Conservation (phyloP, 108 stramenopile genomes). For the Licmophora abbreviata region DNA sequence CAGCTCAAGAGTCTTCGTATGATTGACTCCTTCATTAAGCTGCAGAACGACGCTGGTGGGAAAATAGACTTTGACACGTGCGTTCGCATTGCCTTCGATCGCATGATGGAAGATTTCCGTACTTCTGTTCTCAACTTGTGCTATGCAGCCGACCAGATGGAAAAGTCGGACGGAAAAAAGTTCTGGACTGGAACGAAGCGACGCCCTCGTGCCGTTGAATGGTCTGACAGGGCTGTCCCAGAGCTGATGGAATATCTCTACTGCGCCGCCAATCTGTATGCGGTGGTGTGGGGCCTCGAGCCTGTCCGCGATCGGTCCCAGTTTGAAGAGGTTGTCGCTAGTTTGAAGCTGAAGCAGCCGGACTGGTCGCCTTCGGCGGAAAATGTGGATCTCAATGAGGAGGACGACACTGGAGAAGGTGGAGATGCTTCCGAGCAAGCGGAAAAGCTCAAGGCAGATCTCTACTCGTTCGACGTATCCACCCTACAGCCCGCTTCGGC, state of each 20-base stretch:
- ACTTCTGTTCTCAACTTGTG: constrained; percentile 33
- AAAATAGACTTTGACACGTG: constrained; percentile 35
- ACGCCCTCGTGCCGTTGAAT: constrained; percentile 58
- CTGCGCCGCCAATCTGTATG: constrained; percentile 64
- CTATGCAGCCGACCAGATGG: constrained; percentile 36
- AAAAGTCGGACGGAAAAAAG: constrained; percentile 33
- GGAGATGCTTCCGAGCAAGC: constrained; percentile 60
- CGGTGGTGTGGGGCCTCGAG: constrained; percentile 34
- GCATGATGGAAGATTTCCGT: constrained; percentile 40
- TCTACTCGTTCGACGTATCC: constrained; percentile 34
- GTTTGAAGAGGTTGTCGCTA: constrained; percentile 28
- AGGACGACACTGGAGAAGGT: constrained; percentile 36
- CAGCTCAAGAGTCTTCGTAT: constrained; percentile 34
- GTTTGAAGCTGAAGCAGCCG: constrained; percentile 36
- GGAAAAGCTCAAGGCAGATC: constrained; percentile 33
- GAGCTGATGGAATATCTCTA: constrained; percentile 60
- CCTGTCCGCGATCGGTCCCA: constrained; percentile 27
- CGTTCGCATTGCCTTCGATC: constrained; percentile 33
- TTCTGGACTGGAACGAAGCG: constrained; percentile 83
- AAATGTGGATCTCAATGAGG: constrained; percentile 32
- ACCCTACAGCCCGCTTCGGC: constrained; percentile 30
- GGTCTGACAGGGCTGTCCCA: constrained; percentile 29
- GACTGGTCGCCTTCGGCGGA: constrained; percentile 44
- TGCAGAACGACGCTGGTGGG: constrained; percentile 33
- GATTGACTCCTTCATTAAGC: constrained; percentile 34